These are phyloP conservation scores for Debaryomycetaceae sp. DNA, from an alignment of 1,139 yeast genomes.

Conservation along the genomic window DNA sequence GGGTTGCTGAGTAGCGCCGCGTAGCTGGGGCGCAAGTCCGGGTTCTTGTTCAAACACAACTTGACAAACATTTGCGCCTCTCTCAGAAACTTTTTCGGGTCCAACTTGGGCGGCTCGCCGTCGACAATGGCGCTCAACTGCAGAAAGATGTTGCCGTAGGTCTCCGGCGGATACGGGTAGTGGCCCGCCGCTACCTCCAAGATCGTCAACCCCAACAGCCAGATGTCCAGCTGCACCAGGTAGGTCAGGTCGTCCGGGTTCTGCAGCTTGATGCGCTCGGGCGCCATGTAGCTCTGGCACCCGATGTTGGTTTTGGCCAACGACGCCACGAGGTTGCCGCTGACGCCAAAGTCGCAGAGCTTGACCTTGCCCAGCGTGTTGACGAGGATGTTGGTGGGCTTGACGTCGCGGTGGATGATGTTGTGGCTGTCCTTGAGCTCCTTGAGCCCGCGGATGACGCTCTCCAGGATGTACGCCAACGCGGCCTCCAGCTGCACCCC, in stretches of 20 bases:
- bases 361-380: constrained; percentile 81
- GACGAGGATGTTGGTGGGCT: constrained; percentile 90
- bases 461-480: constrained; percentile 74
- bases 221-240: constrained; percentile 91
- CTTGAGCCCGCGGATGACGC: constrained; percentile 77
- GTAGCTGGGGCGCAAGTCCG: constrained; percentile 81
- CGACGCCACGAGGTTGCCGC: constrained; percentile 93
- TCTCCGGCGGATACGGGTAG: constrained; percentile 95
- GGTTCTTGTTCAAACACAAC: constrained; percentile 76
- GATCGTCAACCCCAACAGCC: constrained; percentile 91
- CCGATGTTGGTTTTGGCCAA: constrained; percentile 96
- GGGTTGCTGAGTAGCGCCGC: constrained; percentile 71
- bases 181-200: constrained; percentile 86
- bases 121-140: constrained; percentile 95
- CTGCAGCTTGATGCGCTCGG: constrained; percentile 76
- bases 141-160: constrained; percentile 83
- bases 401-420: constrained; percentile 94
- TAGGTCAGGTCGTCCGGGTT: constrained; percentile 70
- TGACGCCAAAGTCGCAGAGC: constrained; percentile 94
- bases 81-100: constrained; percentile 50
- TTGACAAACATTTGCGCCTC: constrained; percentile 80
- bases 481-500: constrained; percentile 77
- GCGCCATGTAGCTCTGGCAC: constrained; percentile 98
- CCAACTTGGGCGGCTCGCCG: constrained; percentile 84
- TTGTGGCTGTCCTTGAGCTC: constrained; percentile 83